phyloP scores from a whole-genome alignment of 2,329 filamentous ascomycete species.

The Apiospora sp. region DNA sequence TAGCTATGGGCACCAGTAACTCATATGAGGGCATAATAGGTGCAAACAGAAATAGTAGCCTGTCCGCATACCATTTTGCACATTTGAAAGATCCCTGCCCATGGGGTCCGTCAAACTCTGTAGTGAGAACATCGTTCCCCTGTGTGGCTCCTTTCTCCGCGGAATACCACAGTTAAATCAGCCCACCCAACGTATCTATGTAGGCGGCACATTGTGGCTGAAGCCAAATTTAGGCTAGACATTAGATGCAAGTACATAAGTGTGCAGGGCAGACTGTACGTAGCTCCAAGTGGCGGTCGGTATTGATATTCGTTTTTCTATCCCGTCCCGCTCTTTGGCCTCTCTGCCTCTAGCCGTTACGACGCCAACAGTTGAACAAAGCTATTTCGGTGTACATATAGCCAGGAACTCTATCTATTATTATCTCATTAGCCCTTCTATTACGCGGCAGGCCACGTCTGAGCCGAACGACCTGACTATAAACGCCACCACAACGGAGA shows the following conservation, averaged over 20 bases:
- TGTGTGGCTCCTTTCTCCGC: not conserved
- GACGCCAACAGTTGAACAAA: not conserved
- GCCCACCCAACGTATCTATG: not conserved
- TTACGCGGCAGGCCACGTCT: not conserved
- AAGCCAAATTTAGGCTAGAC: not conserved
- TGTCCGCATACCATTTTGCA: not conserved
- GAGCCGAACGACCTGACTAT: not conserved
- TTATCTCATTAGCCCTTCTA: not conserved
- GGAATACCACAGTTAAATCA: not conserved
- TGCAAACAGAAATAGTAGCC: not conserved
- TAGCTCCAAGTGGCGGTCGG: not conserved
- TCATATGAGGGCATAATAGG: not conserved
- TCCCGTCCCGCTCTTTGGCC: not conserved
- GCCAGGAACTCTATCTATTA: not conserved
- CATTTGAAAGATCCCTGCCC: not conserved
- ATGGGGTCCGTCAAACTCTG: not conserved
- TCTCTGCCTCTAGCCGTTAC: not conserved
- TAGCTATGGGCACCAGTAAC: too few relatives aligned
- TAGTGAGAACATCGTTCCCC: not conserved
- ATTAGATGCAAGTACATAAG: too few relatives aligned
- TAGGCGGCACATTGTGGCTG: not conserved
- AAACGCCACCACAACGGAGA: not conserved
- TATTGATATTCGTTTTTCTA: not conserved
- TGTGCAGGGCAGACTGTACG: too few relatives aligned
- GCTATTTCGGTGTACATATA: not conserved